Evolutionary conservation across 139 green algal genomes (phyloP).

Genomic region (Picochlorum costavermella): DNA sequence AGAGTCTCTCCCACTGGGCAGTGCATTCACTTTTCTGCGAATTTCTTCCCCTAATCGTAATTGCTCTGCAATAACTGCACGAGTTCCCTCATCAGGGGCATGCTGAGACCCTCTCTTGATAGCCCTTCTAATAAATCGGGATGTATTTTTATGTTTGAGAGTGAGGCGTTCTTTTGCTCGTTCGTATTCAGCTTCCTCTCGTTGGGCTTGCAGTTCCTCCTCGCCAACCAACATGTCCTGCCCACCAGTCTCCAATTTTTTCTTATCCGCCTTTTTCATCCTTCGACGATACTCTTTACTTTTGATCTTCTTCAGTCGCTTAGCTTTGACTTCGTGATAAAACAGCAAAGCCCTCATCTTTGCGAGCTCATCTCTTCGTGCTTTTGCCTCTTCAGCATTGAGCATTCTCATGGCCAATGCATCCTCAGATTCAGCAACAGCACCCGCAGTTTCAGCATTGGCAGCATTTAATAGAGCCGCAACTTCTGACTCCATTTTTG

Average conservation of each 20-base stretch:
- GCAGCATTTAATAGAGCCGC: conserved; percentile 66
- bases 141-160: conserved; percentile 87
- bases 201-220: conserved; percentile 16
- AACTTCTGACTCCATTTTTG: conserved; percentile 76
- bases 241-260: conserved; percentile 15
- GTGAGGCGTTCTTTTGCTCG: conserved; percentile 85
- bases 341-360: conserved; percentile 82
- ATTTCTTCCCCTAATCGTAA: conserved; percentile 76
- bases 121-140: conserved; percentile 72
- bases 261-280: conserved; percentile 38
- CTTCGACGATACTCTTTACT: conserved; percentile 57
- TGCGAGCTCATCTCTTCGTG: conserved; percentile 59
- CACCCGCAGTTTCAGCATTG: conserved; percentile 35
- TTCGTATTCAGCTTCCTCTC: conserved; percentile 65
- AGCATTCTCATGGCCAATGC: conserved; percentile 60
- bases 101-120: conserved; percentile 62
- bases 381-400: conserved; percentile 64
- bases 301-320: conserved; percentile 84
- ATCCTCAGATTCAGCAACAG: conserved; percentile 61
- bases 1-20: conserved; percentile 13
- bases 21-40: conserved; percentile 52
- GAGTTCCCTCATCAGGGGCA: conserved; percentile 46
- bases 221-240: conserved; percentile 18
- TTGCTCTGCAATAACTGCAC: conserved; percentile 76
- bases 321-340: conserved; percentile 82